A percentile compares a stretch with the other conserved stretches of the same genome.
Conservation (phyloP, 2,329 filamentous ascomycete species). For the Huntiella decipiens region DNA sequence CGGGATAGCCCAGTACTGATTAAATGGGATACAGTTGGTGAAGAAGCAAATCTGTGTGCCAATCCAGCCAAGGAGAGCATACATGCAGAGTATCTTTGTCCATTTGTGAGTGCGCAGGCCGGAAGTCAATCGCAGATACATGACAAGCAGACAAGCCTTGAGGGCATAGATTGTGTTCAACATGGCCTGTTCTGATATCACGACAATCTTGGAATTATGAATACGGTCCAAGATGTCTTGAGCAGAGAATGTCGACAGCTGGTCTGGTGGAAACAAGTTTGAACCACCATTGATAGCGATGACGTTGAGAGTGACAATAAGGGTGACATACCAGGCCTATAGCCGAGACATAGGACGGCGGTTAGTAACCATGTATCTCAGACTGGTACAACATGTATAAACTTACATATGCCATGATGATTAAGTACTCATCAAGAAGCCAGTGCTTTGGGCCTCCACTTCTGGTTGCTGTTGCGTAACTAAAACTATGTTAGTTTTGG, state of each 20-base stretch:
- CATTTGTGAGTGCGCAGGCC: constrained; percentile 27
- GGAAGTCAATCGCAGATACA: constrained; percentile 24
- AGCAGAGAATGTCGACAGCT: constrained; percentile 6
- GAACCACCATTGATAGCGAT: constrained; percentile 8
- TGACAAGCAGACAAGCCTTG: constrained; percentile 36
- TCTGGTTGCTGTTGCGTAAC: constrained; percentile 9
- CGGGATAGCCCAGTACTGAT: constrained; percentile 38
- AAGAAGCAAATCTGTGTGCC: constrained; percentile 31
- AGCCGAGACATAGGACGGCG: neutral
- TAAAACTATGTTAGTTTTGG: neutral
- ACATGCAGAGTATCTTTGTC: constrained; percentile 30
- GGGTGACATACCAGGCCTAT: constrained; percentile 24
- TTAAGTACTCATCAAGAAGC: constrained; percentile 11
- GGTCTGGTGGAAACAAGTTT: constrained; percentile 9
- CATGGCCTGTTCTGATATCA: constrained; percentile 44
- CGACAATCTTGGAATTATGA: constrained; percentile 40
- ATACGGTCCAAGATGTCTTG: constrained; percentile 21
- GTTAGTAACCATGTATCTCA: neutral
- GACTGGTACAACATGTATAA: neutral
- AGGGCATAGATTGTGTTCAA: constrained; percentile 36
- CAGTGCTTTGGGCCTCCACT: constrained; percentile 10
- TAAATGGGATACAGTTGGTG: constrained; percentile 34
- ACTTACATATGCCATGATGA: constrained; percentile 10
- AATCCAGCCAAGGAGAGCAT: constrained; percentile 28
- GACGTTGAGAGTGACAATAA: constrained; percentile 13